Percentiles rank a stretch among this genome's conserved stretches.
Evolutionary conservation across 179 eudicot genomes (phyloP).

Genomic region (Actinidia arguta): DNA sequence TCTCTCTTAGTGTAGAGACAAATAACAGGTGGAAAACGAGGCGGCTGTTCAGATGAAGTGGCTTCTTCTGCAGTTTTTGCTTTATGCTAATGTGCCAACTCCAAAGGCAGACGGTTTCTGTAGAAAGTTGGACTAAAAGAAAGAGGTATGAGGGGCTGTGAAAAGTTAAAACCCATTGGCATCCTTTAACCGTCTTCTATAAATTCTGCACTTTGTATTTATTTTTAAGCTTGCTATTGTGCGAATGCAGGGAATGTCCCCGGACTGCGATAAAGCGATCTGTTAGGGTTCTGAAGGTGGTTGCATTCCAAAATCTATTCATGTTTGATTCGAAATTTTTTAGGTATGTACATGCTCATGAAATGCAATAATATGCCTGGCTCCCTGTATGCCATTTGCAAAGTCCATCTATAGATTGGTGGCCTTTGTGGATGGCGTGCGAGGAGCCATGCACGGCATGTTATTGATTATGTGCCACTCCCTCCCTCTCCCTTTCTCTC

Average conservation of each 20-base stretch:
- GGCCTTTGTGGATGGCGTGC: slow-evolving; percentile 61
- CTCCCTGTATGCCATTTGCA: slow-evolving; percentile 82
- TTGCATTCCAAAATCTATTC: background rate
- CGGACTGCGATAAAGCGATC: background rate
- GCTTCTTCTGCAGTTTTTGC: slow-evolving; percentile 31
- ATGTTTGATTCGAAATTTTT: background rate
- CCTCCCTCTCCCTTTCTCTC: slow-evolving; percentile 12
- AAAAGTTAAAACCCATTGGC: background rate
- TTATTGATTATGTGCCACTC: background rate
- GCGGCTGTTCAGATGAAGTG: slow-evolving; percentile 31
- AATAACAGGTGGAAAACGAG: slow-evolving; percentile 12
- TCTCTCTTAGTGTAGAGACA: slow-evolving; percentile 19
- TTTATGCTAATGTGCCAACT: slow-evolving; percentile 35
- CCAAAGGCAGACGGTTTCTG: slow-evolving; percentile 29
- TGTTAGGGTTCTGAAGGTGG: background rate
- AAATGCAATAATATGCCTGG: slow-evolving; percentile 55
- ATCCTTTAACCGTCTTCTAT: background rate
- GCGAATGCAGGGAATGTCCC: background rate
- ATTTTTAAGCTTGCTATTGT: background rate
- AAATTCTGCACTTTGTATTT: background rate
- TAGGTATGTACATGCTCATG: background rate
- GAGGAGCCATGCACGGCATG: slow-evolving; percentile 61
- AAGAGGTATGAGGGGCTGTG: slow-evolving; percentile 14
- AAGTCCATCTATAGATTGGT: slow-evolving; percentile 30
- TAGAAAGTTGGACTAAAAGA: slow-evolving; percentile 25